These are phyloP conservation scores for Pyrenophora seminiperda DNA, from an alignment of 2,329 filamentous ascomycete genomes.

Conservation along the genomic window DNA sequence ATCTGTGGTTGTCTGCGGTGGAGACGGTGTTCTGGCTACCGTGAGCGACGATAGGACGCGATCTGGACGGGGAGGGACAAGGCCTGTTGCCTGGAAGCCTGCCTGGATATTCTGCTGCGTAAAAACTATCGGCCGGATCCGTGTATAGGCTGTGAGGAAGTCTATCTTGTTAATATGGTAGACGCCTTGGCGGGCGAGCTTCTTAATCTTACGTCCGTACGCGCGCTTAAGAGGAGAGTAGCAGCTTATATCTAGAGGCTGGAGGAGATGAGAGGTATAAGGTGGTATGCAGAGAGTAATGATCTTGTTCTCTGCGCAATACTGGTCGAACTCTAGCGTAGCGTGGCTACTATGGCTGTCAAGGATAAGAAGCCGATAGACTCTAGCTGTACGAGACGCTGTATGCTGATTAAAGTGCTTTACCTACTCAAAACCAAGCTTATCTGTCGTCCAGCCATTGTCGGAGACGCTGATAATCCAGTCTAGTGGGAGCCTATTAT, in stretches of 20 bases:
- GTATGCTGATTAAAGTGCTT: slow-evolving; percentile 43
- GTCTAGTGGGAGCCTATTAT: neutral
- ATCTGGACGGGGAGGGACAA: slow-evolving; percentile 17
- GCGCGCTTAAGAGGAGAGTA: slow-evolving; percentile 39
- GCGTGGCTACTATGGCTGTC: slow-evolving; percentile 46
- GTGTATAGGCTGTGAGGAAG: too few species aligned
- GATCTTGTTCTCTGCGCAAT: slow-evolving; percentile 46
- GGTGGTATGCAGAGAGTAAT: slow-evolving; percentile 18
- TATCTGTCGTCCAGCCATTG: slow-evolving; percentile 46
- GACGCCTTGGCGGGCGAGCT: too few species aligned
- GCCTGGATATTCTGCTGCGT: neutral
- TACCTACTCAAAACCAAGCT: slow-evolving; percentile 42
- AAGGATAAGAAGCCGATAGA: slow-evolving; percentile 47
- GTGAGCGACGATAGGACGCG: too few species aligned
- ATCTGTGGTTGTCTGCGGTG: too few species aligned
- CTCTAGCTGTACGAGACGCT: slow-evolving; percentile 25
- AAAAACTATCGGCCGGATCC: slow-evolving; percentile 2
- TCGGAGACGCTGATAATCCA: slow-evolving; percentile 19
- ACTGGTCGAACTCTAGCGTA: slow-evolving; percentile 43
- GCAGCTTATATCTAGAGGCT: slow-evolving; percentile 49
- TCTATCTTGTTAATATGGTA: too few species aligned
- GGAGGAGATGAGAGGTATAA: slow-evolving; percentile 43
- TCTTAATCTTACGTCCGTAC: too few species aligned
- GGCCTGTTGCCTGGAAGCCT: slow-evolving; percentile 13
- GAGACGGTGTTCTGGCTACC: too few species aligned